Conservation (phyloP, 345 rosid genomes). For the Gossypium raimondii region DNA sequence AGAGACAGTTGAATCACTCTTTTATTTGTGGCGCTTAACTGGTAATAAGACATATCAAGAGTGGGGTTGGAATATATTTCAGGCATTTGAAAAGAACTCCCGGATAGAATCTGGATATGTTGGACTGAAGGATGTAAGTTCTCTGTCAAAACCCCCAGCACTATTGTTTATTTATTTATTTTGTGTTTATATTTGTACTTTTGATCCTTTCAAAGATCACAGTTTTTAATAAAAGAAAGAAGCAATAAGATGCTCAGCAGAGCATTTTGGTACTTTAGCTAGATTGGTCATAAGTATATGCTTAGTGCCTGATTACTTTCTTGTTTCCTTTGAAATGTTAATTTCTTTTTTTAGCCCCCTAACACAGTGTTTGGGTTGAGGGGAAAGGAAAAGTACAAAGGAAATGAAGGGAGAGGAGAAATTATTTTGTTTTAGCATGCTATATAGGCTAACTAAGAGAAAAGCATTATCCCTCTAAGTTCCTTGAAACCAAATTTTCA, state of each 20-base stretch:
- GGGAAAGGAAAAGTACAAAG: not conserved
- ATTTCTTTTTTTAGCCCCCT: not conserved
- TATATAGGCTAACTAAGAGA: not conserved
- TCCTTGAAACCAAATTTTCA: not conserved
- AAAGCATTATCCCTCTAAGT: not conserved
- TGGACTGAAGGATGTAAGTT: conserved; percentile 90
- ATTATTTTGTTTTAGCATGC: not conserved
- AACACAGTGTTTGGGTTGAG: not conserved
- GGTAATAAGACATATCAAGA: conserved; percentile 93
- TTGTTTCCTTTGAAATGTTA: not conserved
- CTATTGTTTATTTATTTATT: not conserved
- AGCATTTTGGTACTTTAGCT: not conserved
- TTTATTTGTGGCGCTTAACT: conserved; percentile 91
- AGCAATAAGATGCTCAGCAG: not conserved
- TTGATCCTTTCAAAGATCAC: not conserved
- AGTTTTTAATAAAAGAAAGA: not conserved
- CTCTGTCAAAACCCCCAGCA: not conserved
- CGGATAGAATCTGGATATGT: conserved; percentile 86
- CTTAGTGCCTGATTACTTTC: not conserved
- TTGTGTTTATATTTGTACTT: not conserved
- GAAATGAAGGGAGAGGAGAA: not conserved
- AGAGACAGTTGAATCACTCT: conserved; percentile 91
- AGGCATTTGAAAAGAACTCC: conserved; percentile 93
- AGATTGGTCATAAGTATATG: not conserved
- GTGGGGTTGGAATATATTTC: conserved; percentile 98